Evolutionary conservation across 441 rosid species (phyloP), one percentile per base, ranked within the genome.

Genomic region (Kokia cookei): DNA sequence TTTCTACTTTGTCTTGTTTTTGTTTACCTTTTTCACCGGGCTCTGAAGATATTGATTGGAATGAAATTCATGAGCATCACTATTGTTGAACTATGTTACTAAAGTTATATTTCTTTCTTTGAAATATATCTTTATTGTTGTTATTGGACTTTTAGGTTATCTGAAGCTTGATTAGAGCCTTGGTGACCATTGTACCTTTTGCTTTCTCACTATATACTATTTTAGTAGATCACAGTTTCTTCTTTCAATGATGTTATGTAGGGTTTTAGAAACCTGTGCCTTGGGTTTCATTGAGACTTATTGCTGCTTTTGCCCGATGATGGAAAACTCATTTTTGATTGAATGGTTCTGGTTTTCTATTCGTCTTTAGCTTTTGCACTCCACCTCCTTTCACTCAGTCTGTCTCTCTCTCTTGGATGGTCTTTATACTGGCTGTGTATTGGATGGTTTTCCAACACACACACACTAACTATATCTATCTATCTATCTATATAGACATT

Each of bases 291-390:
- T 70, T 0, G 7, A 37, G 40, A 22, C 55, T 9, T 42, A 17
- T 11, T n/a, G 26, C 19, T 12, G 2, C 17, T 29, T 62, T 43
- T 50, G 76, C 76, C 69, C 69, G 35, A 50, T 62, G 61, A 73
- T 62, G 69, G 19, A 73, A 11, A 61, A 32, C 48, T 50, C 29
- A 19, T 61, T 50, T 32, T 48, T 47, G 57, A 40, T 72, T 47
- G 58, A 29, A 40, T 7, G 27, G 69, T 47, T 61, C 75, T 29
- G 35, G 45, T 29, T 60, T 45, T 60, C 7, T 3, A 10, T 61
- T 72, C 75, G 47, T 72, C 69, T 27, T 3, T 62, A 8, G 75
- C 75, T 61, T 43, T 62, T 61, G 45, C 70, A 63, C 45, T 3
- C 17, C 19, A 26, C 75, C 65, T 9, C 24, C 37, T 14, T 43